phyloP scores from a whole-genome alignment of 2,329 filamentous ascomycete genomes.

The Blumeriella jaapii region DNA sequence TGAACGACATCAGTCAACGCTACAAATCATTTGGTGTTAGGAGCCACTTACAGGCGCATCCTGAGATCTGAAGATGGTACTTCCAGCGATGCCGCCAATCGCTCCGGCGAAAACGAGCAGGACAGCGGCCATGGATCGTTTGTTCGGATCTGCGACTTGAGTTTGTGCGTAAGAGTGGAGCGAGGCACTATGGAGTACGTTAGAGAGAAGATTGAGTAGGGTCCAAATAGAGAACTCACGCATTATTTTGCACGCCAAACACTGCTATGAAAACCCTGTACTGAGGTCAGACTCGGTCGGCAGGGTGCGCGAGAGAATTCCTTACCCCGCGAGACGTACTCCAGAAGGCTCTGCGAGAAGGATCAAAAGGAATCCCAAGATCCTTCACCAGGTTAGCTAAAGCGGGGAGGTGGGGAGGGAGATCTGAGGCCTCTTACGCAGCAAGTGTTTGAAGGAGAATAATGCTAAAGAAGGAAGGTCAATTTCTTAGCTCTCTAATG shows the following conservation, averaged over 20 bases:
- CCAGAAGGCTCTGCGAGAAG: background rate
- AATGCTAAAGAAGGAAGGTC: background rate
- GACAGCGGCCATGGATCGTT: background rate
- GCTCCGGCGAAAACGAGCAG: background rate
- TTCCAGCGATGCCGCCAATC: background rate
- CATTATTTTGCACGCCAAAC: background rate
- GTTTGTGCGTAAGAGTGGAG: background rate
- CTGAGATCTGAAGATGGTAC: conserved; percentile 1
- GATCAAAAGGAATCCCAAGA: background rate
- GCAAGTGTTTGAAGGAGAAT: background rate
- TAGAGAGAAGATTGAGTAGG: background rate
- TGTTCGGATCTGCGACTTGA: background rate
- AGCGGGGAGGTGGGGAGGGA: background rate
- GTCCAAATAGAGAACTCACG: background rate
- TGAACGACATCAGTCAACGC: background rate
- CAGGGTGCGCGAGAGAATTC: too few relatives aligned
- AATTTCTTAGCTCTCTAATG: background rate
- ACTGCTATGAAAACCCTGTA: background rate
- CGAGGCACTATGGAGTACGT: background rate
- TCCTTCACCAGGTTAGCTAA: background rate
- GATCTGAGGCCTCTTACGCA: background rate
- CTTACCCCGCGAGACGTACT: background rate
- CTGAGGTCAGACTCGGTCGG: background rate
- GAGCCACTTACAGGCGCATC: background rate
- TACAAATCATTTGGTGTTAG: background rate